phyloP scores from a whole-genome alignment of 1,284 basidiomycete genomes.

The Fistulinella cinereoalba region DNA sequence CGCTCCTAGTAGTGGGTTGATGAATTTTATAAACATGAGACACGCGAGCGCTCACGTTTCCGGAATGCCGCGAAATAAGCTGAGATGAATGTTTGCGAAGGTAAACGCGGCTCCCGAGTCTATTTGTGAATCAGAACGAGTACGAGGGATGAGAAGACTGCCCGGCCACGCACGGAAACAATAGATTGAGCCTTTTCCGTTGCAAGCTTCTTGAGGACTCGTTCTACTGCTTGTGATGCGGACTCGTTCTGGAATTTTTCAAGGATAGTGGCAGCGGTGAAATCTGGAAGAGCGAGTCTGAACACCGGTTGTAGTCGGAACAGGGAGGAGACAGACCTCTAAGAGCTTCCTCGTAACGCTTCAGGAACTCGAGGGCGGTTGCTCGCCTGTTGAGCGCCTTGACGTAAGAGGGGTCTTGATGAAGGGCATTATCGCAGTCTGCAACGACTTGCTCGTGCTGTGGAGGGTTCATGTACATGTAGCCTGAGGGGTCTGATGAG shows the following conservation, averaged over 20 bases:
- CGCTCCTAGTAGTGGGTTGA: conserved; percentile 45
- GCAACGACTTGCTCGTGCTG: conserved; percentile 82
- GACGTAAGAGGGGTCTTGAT: conserved; percentile 83
- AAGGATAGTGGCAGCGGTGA: conserved; percentile 92
- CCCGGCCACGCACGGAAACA: conserved; percentile 45
- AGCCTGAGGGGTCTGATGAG: conserved; percentile 55
- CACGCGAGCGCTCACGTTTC: conserved; percentile 50
- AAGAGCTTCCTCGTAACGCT: conserved; percentile 72
- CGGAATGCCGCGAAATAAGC: conserved; percentile 98
- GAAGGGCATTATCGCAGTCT: conserved; percentile 90
- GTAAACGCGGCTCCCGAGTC: conserved; percentile 81
- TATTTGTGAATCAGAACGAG: conserved; percentile 24
- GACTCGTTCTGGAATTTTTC: conserved; percentile 88
- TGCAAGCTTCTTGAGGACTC: conserved; percentile 86
- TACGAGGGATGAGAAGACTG: background rate
- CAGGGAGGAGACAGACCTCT: conserved; percentile 52
- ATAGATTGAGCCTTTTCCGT: conserved; percentile 71
- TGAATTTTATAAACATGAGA: conserved; percentile 5
- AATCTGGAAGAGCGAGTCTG: conserved; percentile 55
- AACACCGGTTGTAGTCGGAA: background rate
- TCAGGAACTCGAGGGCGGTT: conserved; percentile 80
- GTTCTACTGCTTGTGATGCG: conserved; percentile 83
- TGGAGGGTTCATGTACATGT: conserved; percentile 87
- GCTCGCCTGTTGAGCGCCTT: conserved; percentile 96
- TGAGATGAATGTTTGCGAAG: conserved; percentile 90